These are phyloP conservation scores for Salix suchowensis DNA, from an alignment of 345 rosid genomes.

Conservation along the genomic window DNA sequence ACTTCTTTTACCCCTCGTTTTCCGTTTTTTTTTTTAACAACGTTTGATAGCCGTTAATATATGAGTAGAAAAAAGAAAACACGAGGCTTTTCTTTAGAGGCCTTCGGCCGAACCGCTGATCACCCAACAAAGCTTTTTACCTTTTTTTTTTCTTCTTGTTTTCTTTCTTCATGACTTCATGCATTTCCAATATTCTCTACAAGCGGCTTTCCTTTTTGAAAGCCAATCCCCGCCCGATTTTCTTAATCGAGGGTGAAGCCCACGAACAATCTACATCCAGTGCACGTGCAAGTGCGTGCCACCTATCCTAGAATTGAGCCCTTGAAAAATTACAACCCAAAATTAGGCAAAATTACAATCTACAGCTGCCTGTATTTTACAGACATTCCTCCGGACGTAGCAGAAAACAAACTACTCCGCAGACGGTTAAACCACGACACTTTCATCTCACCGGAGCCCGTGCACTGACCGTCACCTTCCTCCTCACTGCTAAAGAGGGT, in stretches of 20 bases:
- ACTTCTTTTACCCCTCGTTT: background rate
- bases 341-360: background rate
- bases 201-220: conserved; percentile 17
- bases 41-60: too few species aligned
- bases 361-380: conserved; percentile 26
- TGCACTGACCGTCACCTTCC: conserved; percentile 80
- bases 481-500: conserved; percentile 84
- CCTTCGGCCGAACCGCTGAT: conserved; percentile 27
- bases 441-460: conserved; percentile 63
- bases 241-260: conserved; percentile 12
- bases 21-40: too few species aligned
- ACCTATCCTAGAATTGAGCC: conserved; percentile 10
- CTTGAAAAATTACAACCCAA: conserved; percentile 16
- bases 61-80: background rate
- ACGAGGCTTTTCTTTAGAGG: background rate
- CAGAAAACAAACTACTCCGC: conserved; percentile 41
- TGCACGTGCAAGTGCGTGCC: conserved; percentile 12
- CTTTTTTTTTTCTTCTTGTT: background rate
- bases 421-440: conserved; percentile 46
- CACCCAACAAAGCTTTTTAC: conserved; percentile 6
- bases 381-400: conserved; percentile 14
- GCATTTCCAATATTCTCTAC: conserved; percentile 16
- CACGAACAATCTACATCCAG: conserved; percentile 11
- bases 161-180: background rate
- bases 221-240: conserved; percentile 19